phyloP scores from a whole-genome alignment of 2,329 filamentous ascomycete species.

The Beauveria sp. region DNA sequence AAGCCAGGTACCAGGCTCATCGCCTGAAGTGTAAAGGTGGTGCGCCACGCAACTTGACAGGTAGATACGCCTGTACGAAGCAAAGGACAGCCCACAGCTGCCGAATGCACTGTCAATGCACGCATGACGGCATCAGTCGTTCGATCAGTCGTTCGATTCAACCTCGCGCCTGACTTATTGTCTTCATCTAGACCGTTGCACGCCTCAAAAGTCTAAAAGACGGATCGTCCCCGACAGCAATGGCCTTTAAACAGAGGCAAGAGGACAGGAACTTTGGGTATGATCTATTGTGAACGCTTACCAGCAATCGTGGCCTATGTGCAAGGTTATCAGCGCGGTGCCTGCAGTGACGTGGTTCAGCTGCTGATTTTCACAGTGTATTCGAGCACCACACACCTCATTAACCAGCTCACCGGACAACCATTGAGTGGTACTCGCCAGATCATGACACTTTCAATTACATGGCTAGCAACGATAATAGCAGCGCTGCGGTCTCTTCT shows the following conservation, averaged over 20 bases:
- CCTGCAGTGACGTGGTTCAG: not conserved
- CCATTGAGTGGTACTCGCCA: not conserved
- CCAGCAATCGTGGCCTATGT: not conserved
- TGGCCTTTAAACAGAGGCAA: not conserved
- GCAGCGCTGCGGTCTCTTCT: conserved; percentile 2
- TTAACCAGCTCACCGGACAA: not conserved
- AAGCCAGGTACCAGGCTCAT: not conserved
- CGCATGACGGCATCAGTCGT: not conserved
- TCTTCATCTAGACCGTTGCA: not conserved
- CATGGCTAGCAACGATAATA: not conserved
- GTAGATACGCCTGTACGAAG: not conserved
- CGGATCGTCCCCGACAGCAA: not conserved
- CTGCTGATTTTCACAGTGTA: not conserved
- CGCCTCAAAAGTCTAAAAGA: not conserved
- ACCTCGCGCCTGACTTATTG: not conserved
- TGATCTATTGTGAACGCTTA: not conserved
- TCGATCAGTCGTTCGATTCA: not conserved
- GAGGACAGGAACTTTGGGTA: not conserved
- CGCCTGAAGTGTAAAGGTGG: not conserved
- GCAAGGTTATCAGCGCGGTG: too few relatives aligned
- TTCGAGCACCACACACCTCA: not conserved
- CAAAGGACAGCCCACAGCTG: not conserved
- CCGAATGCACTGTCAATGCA: not conserved
- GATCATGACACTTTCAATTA: not conserved
- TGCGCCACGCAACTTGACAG: not conserved